phyloP scores from a whole-genome alignment of 176 grass and related monocot genomes.

The Rhynchospora pubera region DNA sequence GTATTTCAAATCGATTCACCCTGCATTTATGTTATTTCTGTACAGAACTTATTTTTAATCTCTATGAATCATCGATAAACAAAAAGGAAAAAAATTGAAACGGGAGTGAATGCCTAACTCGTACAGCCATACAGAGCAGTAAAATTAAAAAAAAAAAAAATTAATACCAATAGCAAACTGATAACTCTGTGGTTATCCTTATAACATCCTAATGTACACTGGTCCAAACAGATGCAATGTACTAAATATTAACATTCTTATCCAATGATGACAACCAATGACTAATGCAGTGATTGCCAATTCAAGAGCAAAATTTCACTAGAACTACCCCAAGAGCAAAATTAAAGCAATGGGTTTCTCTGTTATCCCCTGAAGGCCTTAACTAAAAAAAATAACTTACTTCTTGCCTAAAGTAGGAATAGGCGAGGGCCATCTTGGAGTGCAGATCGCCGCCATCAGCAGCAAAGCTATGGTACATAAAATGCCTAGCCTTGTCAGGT shows the following conservation, averaged over 20 bases:
- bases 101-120: neutral
- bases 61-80: neutral
- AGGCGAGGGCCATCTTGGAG: conserved; percentile 94
- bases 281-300: neutral
- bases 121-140: neutral
- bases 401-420: conserved; percentile 80
- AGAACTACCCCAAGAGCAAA: neutral
- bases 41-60: neutral
- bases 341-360: neutral
- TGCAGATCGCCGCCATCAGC: conserved; percentile 74
- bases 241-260: neutral
- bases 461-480: conserved; percentile 85
- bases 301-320: neutral
- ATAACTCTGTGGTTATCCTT: neutral
- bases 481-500: conserved; percentile 51
- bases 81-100: neutral
- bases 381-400: conserved; percentile 19
- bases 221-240: neutral
- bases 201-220: neutral
- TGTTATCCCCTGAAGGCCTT: neutral
- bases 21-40: neutral
- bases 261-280: neutral
- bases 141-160: neutral
- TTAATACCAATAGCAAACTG: neutral
- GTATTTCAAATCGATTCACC: neutral